These are phyloP conservation scores for Leucogyrophana mollusca DNA, from an alignment of 768 basidiomycete species.

Conservation along the genomic window DNA sequence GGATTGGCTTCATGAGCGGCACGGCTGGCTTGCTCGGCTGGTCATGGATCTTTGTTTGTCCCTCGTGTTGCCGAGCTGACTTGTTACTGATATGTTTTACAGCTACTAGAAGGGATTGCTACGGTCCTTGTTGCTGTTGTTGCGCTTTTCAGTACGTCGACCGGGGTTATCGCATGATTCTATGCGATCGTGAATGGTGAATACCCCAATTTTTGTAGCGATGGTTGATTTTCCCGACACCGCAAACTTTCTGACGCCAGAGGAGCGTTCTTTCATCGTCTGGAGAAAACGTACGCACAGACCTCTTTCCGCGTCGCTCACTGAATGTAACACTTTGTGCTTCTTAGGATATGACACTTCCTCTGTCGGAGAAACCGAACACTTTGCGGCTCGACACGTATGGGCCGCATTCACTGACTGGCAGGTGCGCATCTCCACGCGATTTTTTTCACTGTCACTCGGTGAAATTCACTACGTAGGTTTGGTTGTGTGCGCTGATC, in stretches of 20 bases:
- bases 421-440: slow-evolving; percentile 41
- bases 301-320: neutral
- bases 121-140: slow-evolving; percentile 56
- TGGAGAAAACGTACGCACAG: slow-evolving; percentile 48
- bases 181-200: too few species aligned
- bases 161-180: neutral
- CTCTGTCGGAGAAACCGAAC: slow-evolving; percentile 59
- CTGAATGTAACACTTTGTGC: too few species aligned
- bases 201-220: slow-evolving; percentile 29
- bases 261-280: slow-evolving; percentile 55
- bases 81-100: neutral
- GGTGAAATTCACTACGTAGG: slow-evolving; percentile 17
- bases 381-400: slow-evolving; percentile 53
- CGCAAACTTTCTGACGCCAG: slow-evolving; percentile 58
- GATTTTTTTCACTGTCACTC: neutral
- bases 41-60: slow-evolving; percentile 60
- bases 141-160: slow-evolving; percentile 47
- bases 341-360: slow-evolving; percentile 52
- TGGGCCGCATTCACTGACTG: slow-evolving; percentile 57
- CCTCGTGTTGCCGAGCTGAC: neutral
- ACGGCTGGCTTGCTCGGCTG: slow-evolving; percentile 48
- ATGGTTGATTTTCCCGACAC: slow-evolving; percentile 61
- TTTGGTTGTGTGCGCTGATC: slow-evolving; percentile 55
- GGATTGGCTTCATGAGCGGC: slow-evolving; percentile 50
- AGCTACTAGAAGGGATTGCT: slow-evolving; percentile 64